Evolutionary conservation across 345 rosid species (phyloP), one percentile per base, ranked within the genome.

Genomic region (Capsella bursapastoris): DNA sequence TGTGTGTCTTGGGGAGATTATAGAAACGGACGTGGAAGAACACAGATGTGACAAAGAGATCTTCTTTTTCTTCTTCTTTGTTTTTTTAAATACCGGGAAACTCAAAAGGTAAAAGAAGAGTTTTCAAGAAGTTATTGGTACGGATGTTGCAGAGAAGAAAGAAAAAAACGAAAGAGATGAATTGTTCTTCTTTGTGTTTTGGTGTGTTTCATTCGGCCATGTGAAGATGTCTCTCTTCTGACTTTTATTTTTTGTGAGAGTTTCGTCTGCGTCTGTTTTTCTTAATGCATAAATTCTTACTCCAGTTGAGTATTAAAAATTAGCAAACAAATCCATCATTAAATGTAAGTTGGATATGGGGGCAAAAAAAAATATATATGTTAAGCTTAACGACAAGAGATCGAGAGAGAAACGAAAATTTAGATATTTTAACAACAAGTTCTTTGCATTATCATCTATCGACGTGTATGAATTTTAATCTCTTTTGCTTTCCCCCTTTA

Each of bases 211-310:
- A 68, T 75, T 68, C 63, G 64, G 57, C 69, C 79, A 75, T 69
- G 64, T 76, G 70, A 76, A 76, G 64, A 75, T 59, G 74, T 57
- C 34, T 76, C 57, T 48, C 76, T 65, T 66, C 77, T 71, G 77
- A 78, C 72, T 66, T 75, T 62, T 77, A 56, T 62, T 38, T 38
- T 38, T 38, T 38, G 37, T 34, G 37, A 34, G 29, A 76, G 52
- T 77, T 68, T 76, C 64, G 37, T 76, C 43, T 4, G 48, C 25
- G 69, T 70, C 66, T 48, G 29, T 77, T 38, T 77, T 38, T 28
- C 28, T 61, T 25, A 28, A 29, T 15, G 1, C 14, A 31, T 27
- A 6, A 6, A 47, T 47, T 63, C 27, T 25, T 25, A 51, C 50
- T 52, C 63, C 2, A 60, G 25, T 68, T 60, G 57, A 75, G 41